These are phyloP conservation scores for Penicillium subrubescens DNA, from an alignment of 495 filamentous ascomycete species.

Conservation along the genomic window DNA sequence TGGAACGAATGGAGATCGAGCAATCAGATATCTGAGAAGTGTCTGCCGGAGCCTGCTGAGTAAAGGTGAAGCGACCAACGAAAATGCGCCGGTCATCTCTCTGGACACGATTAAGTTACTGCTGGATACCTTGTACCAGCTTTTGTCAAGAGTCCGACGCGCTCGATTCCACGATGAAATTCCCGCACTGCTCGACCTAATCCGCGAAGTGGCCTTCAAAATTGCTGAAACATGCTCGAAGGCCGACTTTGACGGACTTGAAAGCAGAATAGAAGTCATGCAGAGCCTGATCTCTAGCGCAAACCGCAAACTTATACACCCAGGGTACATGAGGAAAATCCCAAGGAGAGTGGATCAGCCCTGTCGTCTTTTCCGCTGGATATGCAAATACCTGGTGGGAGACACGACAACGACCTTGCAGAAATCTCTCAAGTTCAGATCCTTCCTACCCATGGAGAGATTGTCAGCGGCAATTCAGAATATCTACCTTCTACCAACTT, in stretches of 20 bases:
- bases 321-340: background rate
- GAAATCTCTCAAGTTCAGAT: slow-evolving; percentile 18
- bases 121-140: slow-evolving; percentile 13
- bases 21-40: slow-evolving; percentile 15
- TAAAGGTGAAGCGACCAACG: background rate
- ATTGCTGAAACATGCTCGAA: slow-evolving; percentile 8
- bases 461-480: slow-evolving; percentile 13
- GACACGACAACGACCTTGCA: slow-evolving; percentile 22
- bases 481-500: slow-evolving; percentile 23
- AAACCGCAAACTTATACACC: slow-evolving; percentile 9
- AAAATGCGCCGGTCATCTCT: background rate
- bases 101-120: slow-evolving; percentile 13
- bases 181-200: slow-evolving; percentile 7
- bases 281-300: slow-evolving; percentile 6
- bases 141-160: slow-evolving; percentile 12
- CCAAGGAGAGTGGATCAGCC: background rate
- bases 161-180: slow-evolving; percentile 16
- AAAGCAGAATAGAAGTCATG: slow-evolving; percentile 20
- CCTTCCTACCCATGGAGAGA: slow-evolving; percentile 19
- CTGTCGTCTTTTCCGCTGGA: slow-evolving; percentile 16
- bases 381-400: slow-evolving; percentile 17
- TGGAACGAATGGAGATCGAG: slow-evolving; percentile 18
- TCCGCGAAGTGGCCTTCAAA: background rate
- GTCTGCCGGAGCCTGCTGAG: slow-evolving; percentile 9
- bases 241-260: slow-evolving; percentile 11